Evolutionary conservation across 2,329 filamentous ascomycete genomes (phyloP).

Genomic region (Diplodia corticola): DNA sequence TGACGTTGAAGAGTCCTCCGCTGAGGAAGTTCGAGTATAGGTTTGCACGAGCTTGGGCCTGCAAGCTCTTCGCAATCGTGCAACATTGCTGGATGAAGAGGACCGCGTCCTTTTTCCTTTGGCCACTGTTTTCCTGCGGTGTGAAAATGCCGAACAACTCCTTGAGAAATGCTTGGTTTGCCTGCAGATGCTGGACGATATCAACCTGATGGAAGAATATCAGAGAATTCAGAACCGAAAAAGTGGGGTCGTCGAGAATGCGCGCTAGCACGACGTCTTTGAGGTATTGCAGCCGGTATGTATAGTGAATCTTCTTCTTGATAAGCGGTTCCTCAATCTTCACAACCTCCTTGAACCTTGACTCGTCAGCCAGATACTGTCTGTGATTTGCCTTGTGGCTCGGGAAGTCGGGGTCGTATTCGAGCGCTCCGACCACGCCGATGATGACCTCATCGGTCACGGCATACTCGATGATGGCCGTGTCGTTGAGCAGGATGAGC

Average conservation of each 20-base stretch:
- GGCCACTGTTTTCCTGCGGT: slow-evolving; percentile 61
- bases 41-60: slow-evolving; percentile 75
- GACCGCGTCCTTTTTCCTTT: slow-evolving; percentile 88
- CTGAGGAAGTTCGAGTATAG: slow-evolving; percentile 88
- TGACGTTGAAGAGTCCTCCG: slow-evolving; percentile 83
- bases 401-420: slow-evolving; percentile 98
- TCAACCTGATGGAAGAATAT: slow-evolving; percentile 99
- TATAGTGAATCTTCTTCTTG: slow-evolving; percentile 90
- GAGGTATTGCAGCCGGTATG: slow-evolving; percentile 91
- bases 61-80: slow-evolving; percentile 89
- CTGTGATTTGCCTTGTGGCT: slow-evolving; percentile 97
- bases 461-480: slow-evolving; percentile 87
- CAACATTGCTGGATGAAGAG: slow-evolving; percentile 97
- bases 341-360: slow-evolving; percentile 94
- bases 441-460: slow-evolving; percentile 87
- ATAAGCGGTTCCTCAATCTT: slow-evolving; percentile 81
- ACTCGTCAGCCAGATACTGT: slow-evolving; percentile 84
- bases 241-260: slow-evolving; percentile 95
- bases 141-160: slow-evolving; percentile 88
- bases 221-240: slow-evolving; percentile 93
- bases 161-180: slow-evolving; percentile 72
- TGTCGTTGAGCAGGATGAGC: slow-evolving; percentile 92
- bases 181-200: slow-evolving; percentile 92
- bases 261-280: slow-evolving; percentile 97
- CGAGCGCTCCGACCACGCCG: slow-evolving; percentile 90